Evolutionary conservation across 2,329 filamentous ascomycete species (phyloP).

Genomic region (Xylariales sp.): DNA sequence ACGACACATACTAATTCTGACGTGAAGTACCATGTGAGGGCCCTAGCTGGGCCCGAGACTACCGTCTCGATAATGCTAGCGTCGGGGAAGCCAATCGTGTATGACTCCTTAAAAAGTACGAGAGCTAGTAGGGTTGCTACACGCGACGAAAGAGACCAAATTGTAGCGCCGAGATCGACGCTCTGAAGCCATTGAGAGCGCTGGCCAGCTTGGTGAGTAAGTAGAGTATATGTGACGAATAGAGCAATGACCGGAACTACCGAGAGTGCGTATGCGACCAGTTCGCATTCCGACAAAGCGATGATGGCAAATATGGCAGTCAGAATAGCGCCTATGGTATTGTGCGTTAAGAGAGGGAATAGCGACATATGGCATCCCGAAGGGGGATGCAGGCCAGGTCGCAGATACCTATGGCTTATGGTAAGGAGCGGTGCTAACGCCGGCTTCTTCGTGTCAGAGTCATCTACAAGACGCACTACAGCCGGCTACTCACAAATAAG

Average conservation of each 20-base stretch:
- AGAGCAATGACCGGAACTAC: slow-evolving; percentile 47
- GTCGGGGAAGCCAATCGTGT: slow-evolving; percentile 44
- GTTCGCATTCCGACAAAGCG: slow-evolving; percentile 48
- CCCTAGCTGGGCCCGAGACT: slow-evolving; percentile 48
- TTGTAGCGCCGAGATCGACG: slow-evolving; percentile 50
- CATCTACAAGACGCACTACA: not conserved
- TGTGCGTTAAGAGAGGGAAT: slow-evolving; percentile 38
- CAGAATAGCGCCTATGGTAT: slow-evolving; percentile 42
- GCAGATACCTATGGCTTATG: slow-evolving; percentile 42
- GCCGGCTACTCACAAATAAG: slow-evolving; percentile 32
- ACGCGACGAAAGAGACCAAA: slow-evolving; percentile 44
- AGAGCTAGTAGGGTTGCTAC: slow-evolving; percentile 37
- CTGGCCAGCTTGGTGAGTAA: slow-evolving; percentile 39
- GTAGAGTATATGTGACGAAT: slow-evolving; percentile 47
- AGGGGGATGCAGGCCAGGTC: slow-evolving; percentile 19
- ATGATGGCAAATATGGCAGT: slow-evolving; percentile 42
- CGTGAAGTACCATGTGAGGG: slow-evolving; percentile 52
- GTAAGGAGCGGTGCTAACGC: slow-evolving; percentile 50
- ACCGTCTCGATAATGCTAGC: slow-evolving; percentile 36
- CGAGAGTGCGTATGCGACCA: slow-evolving; percentile 43
- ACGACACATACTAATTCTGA: slow-evolving; percentile 48
- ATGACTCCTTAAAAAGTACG: slow-evolving; percentile 36
- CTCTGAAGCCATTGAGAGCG: slow-evolving; percentile 47
- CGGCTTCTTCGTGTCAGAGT: slow-evolving; percentile 44
- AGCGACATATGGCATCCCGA: slow-evolving; percentile 24